These are phyloP conservation scores for Syzygium grande DNA, from an alignment of 345 rosid genomes.

Conservation along the genomic window DNA sequence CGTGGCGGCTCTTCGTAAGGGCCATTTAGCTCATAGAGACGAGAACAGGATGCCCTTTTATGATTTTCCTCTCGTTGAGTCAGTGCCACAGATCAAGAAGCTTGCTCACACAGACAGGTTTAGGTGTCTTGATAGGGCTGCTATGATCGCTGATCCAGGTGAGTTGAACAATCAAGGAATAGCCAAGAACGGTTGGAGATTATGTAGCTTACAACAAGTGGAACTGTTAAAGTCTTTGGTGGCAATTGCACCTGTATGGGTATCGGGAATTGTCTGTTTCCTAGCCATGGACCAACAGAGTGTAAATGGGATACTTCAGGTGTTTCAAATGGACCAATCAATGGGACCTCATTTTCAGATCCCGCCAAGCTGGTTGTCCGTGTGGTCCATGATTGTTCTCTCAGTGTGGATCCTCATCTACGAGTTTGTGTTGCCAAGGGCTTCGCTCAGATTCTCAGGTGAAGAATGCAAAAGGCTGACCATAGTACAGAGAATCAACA, in stretches of 20 bases:
- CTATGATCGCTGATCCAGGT: conserved; percentile 19
- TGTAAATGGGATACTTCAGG: conserved; percentile 43
- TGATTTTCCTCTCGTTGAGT: conserved; percentile 24
- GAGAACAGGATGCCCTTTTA: conserved; percentile 5
- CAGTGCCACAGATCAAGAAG: conserved; percentile 1
- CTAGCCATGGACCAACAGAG: conserved; percentile 51
- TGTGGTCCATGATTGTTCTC: conserved; percentile 22
- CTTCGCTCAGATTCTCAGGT: conserved; percentile 3
- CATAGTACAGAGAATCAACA: conserved; percentile 17
- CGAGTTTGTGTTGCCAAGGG: conserved; percentile 12
- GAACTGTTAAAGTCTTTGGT: conserved; percentile 29
- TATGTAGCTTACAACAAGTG: conserved; percentile 34
- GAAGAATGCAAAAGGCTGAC: conserved; percentile 15
- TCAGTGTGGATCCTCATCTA: conserved; percentile 28
- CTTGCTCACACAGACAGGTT: conserved; percentile 31
- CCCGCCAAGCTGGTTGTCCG: conserved; percentile 28
- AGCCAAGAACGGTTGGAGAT: conserved; percentile 28
- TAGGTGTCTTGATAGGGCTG: conserved; percentile 40
- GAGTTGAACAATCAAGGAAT: conserved; percentile 39
- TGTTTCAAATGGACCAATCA: conserved; percentile 31
- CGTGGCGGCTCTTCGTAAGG: conserved; percentile 32
- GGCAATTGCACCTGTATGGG: conserved; percentile 31
- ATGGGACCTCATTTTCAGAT: conserved; percentile 22
- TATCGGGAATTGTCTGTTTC: conserved; percentile 33
- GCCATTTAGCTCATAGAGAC: not conserved